Conservation (phyloP, 192 early-diverging fungal genomes). For the Rhizophagus prolifer region DNA sequence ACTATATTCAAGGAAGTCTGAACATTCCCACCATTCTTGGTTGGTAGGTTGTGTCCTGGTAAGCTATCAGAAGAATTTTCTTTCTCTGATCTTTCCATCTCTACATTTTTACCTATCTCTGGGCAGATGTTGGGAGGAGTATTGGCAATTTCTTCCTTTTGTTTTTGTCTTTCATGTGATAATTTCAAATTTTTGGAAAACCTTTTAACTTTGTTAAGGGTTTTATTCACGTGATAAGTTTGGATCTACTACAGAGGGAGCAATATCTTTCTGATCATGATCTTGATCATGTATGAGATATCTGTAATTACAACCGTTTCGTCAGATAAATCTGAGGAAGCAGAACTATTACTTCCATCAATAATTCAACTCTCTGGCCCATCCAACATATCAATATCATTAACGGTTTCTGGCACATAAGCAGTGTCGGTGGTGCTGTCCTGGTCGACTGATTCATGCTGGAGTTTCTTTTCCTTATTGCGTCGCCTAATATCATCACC, state of each 20-base stretch:
- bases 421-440: neutral
- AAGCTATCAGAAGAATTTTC: no score
- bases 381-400: neutral
- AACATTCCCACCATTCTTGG: no score
- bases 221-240: constrained; percentile 18
- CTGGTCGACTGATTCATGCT: neutral
- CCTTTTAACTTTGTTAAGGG: constrained; percentile 1
- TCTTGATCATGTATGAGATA: neutral
- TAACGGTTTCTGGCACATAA: neutral
- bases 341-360: no score
- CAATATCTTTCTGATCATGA: no score
- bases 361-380: neutral
- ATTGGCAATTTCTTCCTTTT: no score
- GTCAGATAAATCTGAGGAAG: neutral
- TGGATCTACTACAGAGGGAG: no score
- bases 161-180: no score
- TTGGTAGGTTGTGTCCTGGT: no score
- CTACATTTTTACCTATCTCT: no score
- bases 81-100: no score
- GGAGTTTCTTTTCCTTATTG: neutral
- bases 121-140: no score
- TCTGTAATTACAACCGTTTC: neutral
- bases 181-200: neutral
- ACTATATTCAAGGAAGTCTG: neutral
- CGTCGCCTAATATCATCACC: neutral